Evolutionary conservation across 208 protist species (phyloP).

Genomic region (Acanthamoeba rhysodes): DNA sequence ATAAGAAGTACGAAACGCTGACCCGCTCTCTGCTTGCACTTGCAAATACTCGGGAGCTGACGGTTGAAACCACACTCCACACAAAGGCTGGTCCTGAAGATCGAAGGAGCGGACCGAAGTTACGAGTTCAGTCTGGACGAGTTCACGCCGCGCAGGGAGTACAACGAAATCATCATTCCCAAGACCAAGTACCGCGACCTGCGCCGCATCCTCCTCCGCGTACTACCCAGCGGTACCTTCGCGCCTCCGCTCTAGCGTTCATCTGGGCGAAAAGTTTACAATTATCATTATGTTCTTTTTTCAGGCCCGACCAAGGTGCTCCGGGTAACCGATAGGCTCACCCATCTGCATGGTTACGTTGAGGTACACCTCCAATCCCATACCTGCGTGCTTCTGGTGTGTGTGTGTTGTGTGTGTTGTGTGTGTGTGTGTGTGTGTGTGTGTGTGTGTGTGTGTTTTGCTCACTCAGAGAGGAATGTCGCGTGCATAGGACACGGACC

Average conservation of each 20-base stretch:
- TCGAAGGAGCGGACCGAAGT: neutral
- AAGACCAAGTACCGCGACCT: conserved; percentile 41
- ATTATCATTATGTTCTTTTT: neutral
- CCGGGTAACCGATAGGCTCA: conserved; percentile 32
- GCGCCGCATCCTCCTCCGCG: neutral
- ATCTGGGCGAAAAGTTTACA: neutral
- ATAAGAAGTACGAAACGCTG: conserved; percentile 15
- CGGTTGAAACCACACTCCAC: neutral
- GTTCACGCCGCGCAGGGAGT: conserved; percentile 51
- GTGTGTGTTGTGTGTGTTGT: no score
- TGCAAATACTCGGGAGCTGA: neutral
- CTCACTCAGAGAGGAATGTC: no score
- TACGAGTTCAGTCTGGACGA: conserved; percentile 70
- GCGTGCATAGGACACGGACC: neutral
- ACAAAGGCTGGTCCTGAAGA: conserved; percentile 23
- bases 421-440: no score
- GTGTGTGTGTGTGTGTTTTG: no score
- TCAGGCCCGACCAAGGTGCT: conserved; percentile 72
- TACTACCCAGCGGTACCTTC: conserved; percentile 15
- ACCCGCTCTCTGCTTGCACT: neutral
- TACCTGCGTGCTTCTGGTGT: no score
- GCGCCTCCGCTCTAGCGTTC: neutral
- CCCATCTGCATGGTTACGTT: neutral
- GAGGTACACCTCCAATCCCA: neutral
- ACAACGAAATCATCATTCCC: neutral